Percentiles rank a stretch among this genome's conserved stretches.
These are phyloP conservation scores for Saccharomycopsis oosterbeekiorum DNA, from an alignment of 805 yeast genomes.

Conservation along the genomic window DNA sequence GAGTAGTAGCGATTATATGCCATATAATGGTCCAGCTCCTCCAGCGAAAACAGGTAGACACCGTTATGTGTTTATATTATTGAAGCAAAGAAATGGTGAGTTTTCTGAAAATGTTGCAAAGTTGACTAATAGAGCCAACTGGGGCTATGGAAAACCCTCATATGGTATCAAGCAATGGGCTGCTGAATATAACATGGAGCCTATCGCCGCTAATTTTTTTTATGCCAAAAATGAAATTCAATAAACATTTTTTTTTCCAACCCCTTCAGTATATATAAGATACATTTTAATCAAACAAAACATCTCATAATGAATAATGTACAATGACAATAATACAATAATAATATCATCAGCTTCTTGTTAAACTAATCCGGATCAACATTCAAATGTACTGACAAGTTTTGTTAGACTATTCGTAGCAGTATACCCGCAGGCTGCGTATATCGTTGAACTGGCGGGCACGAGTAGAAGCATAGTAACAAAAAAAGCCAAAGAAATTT, in stretches of 20 bases:
- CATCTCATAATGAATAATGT: too few relatives aligned
- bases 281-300: too few relatives aligned
- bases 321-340: neutral
- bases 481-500: too few relatives aligned
- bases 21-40: constrained; percentile 83
- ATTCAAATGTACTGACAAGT: neutral
- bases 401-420: neutral
- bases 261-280: too few relatives aligned
- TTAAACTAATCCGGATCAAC: neutral
- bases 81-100: constrained; percentile 40
- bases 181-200: constrained; percentile 45
- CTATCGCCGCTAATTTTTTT: constrained; percentile 75
- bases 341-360: neutral
- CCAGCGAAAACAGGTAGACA: constrained; percentile 80
- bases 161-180: constrained; percentile 74
- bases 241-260: neutral
- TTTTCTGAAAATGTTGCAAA: constrained; percentile 19
- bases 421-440: neutral
- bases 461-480: neutral
- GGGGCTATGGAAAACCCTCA: constrained; percentile 84
- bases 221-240: constrained; percentile 48
- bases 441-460: neutral
- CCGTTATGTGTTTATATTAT: constrained; percentile 72
- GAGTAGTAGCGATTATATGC: constrained; percentile 33
- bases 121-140: constrained; percentile 42